Percentiles rank a stretch among this genome's conserved stretches.
Conservation (phyloP, 1,284 basidiomycete genomes). For the Malassezia obtusa region DNA sequence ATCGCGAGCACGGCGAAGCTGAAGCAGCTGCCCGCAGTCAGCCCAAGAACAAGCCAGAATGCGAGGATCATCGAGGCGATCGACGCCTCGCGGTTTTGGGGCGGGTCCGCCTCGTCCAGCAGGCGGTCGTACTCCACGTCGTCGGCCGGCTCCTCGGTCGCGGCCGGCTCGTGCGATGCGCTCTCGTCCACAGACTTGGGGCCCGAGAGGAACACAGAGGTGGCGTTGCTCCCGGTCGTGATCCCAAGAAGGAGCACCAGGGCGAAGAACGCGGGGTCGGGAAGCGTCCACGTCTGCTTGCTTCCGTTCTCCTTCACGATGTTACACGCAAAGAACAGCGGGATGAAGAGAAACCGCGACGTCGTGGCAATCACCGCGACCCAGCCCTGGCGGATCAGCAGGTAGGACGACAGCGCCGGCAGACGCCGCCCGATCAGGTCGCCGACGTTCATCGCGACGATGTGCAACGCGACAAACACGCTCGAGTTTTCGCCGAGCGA, state of each 20-base stretch:
- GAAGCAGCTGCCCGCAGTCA: conserved; percentile 17
- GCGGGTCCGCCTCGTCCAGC: not conserved
- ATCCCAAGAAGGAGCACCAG: conserved; percentile 18
- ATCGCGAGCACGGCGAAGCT: conserved; percentile 11
- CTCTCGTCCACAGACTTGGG: conserved; percentile 5
- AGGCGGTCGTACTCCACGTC: conserved; percentile 3
- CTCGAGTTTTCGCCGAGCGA: conserved; percentile 6
- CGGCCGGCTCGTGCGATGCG: not conserved
- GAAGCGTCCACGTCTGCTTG: not conserved
- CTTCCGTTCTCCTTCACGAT: not conserved
- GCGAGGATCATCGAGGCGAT: conserved; percentile 18
- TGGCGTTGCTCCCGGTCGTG: conserved; percentile 22
- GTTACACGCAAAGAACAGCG: conserved; percentile 19
- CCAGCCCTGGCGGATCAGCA: conserved; percentile 5
- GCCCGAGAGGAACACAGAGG: conserved; percentile 20
- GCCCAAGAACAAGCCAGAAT: conserved; percentile 24
- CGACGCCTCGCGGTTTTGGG: conserved; percentile 6
- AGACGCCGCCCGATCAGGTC: conserved; percentile 25
- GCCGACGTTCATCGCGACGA: conserved; percentile 21
- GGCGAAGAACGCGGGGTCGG: conserved; percentile 19
- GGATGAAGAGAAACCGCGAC: conserved; percentile 16
- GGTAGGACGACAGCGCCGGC: conserved; percentile 13
- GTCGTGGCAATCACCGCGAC: not conserved
- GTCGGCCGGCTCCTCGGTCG: not conserved
- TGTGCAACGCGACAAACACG: conserved; percentile 25